A percentile compares a stretch with the other conserved stretches of the same genome.
phyloP scores from a whole-genome alignment of 2,329 filamentous ascomycete genomes.

The Fusarium succisae region DNA sequence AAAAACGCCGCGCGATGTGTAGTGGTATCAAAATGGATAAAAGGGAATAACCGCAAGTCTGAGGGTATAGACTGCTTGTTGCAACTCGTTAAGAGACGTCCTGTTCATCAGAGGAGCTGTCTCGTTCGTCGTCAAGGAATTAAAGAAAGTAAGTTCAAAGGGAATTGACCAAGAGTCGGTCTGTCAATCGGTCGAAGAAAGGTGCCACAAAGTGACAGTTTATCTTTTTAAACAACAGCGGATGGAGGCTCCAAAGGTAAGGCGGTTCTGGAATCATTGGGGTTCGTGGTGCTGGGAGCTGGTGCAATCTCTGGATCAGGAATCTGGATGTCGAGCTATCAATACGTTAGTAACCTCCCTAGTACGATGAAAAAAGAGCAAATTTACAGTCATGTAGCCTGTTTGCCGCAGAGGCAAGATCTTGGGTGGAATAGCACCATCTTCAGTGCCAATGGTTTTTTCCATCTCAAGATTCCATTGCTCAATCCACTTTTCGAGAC shows the following conservation, averaged over 20 bases:
- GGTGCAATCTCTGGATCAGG: conserved; percentile 77
- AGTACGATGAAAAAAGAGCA: background rate
- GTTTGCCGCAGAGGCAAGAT: conserved; percentile 83
- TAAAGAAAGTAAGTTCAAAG: conserved; percentile 31
- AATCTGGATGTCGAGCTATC: conserved; percentile 81
- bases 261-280: conserved; percentile 50
- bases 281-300: conserved; percentile 55
- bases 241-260: conserved; percentile 47
- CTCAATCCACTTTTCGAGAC: conserved; percentile 83
- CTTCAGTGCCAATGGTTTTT: conserved; percentile 61
- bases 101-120: conserved; percentile 38
- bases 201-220: background rate
- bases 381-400: conserved; percentile 83
- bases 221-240: conserved; percentile 33
- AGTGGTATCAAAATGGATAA: conserved; percentile 43
- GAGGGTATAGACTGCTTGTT: conserved; percentile 29
- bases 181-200: conserved; percentile 22
- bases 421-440: conserved; percentile 66
- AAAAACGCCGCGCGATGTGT: conserved; percentile 44
- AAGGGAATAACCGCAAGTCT: conserved; percentile 33
- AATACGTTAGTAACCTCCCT: conserved; percentile 12
- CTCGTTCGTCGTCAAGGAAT: conserved; percentile 41
- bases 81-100: conserved; percentile 37
- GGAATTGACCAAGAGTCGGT: conserved; percentile 9
- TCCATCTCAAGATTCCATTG: conserved; percentile 83